These are phyloP conservation scores for Carnegiea gigantea DNA, from an alignment of 179 eudicot genomes.

Conservation along the genomic window DNA sequence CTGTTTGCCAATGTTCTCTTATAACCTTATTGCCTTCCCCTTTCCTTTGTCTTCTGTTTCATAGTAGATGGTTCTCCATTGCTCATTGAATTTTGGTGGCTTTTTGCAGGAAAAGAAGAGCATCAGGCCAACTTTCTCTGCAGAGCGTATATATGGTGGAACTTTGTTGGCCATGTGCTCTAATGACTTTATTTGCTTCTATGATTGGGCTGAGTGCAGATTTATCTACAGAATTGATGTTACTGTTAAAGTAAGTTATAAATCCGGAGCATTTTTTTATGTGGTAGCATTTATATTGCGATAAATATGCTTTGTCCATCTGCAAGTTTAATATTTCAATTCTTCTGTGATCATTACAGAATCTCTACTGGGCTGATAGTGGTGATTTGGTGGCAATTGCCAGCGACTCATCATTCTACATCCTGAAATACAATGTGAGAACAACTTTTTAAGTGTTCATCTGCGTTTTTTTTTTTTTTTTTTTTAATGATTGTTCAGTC, in stretches of 20 bases:
- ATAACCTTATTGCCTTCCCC: slow-evolving; percentile 1
- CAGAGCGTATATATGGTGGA: slow-evolving; percentile 90
- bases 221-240: slow-evolving; percentile 90
- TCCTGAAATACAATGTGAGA: slow-evolving; percentile 88
- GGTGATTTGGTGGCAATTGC: slow-evolving; percentile 97
- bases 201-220: slow-evolving; percentile 97
- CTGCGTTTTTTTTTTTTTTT: not conserved
- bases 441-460: slow-evolving; percentile 3
- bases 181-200: slow-evolving; percentile 92
- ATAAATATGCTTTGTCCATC: not conserved
- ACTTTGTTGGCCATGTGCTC: slow-evolving; percentile 87
- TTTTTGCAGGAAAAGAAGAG: slow-evolving; percentile 86
- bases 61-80: not conserved
- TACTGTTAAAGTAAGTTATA: slow-evolving; percentile 69
- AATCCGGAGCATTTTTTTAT: not conserved
- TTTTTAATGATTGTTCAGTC: not conserved
- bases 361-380: slow-evolving; percentile 97
- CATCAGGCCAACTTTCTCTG: slow-evolving; percentile 88
- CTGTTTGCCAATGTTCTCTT: not conserved
- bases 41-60: not conserved
- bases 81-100: not conserved
- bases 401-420: slow-evolving; percentile 94
- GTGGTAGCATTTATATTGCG: not conserved
- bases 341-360: slow-evolving; percentile 43
- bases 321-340: slow-evolving; percentile 11